Evolutionary conservation across 2,329 filamentous ascomycete species (phyloP), one percentile per base, ranked within the genome.

Genomic region (Trichoderma lentiforme): DNA sequence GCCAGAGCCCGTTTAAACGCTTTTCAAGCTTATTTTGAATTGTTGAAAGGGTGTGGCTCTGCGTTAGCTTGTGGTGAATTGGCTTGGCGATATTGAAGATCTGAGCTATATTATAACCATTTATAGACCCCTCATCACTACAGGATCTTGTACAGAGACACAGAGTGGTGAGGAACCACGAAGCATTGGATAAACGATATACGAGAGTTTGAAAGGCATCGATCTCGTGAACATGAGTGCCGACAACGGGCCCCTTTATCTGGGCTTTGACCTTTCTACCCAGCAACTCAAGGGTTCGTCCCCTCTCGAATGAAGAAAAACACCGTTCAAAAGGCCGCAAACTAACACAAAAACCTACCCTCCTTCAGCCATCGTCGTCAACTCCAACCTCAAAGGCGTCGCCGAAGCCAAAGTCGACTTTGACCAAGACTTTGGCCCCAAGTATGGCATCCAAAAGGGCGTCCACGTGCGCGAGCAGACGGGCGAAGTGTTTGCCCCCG

Each of bases 211-310:
- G 4, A 30, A 39, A 7, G 12, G 3, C 11, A 36, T 60, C 28
- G 24, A 32, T 21, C 57, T 56, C 18, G 51, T 21, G n/a, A 73
- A 53, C 66, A 82, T 83, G 82, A 78, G 76, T 71, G 76, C 80
- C 6, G 63, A 71, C 53, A 70, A 76, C 73, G 86, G 84, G 36
- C 91, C 92, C 21, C 85, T 97, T 73, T 97, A 97, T 80, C 86
- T 97, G 78, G 96, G 96, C 73, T 95, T 98, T 81, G 96, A 99
- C 83, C 91, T 98, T 73, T 98, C 95, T 57, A 98, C 96, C 72
- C 96, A 98, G 82, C 95, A 98, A 81, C 88, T 98, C 72, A 98
- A 99, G 88, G 95, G 93, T 90, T 82, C 75, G 72, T 47, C 61
- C n/a, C 24, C 15, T 21, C 53, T 14, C 11, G 18, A 64, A 18